Evolutionary conservation across 2,329 filamentous ascomycete species (phyloP).

Genomic region (Tolypocladium album): DNA sequence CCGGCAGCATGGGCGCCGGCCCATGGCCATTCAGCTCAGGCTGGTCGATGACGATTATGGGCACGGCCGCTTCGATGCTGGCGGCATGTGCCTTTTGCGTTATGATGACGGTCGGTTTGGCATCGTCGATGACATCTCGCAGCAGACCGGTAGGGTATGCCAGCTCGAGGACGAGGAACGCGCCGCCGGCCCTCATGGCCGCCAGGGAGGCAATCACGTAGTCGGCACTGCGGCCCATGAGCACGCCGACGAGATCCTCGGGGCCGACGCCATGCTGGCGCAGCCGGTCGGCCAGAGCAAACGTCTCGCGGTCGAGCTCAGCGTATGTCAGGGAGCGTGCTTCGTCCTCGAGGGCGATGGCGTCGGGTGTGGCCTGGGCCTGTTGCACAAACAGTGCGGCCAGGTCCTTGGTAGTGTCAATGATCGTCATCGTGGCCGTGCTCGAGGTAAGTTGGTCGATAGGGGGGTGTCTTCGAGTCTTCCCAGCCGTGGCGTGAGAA

Average conservation of each 20-base stretch:
- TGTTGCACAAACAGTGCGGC: constrained; percentile 61
- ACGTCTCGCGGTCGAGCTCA: constrained; percentile 58
- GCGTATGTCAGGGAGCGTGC: constrained; percentile 57
- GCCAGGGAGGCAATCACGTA: constrained; percentile 73
- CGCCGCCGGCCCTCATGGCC: constrained; percentile 66
- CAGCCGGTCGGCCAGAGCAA: constrained; percentile 52
- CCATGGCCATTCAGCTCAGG: constrained; percentile 17
- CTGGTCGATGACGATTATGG: constrained; percentile 55
- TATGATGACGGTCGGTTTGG: constrained; percentile 58
- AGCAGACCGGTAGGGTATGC: constrained; percentile 67
- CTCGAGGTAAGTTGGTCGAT: neutral
- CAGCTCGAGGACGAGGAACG: constrained; percentile 70
- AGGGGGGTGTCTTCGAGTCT: neutral
- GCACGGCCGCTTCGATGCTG: constrained; percentile 52
- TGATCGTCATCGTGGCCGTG: constrained; percentile 42
- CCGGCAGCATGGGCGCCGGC: constrained; percentile 10
- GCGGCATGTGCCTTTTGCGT: constrained; percentile 54
- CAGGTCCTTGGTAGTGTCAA: constrained; percentile 64
- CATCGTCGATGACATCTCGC: constrained; percentile 68
- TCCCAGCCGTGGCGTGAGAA: neutral
- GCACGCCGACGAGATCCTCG: constrained; percentile 64
- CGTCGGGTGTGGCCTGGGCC: constrained; percentile 56
- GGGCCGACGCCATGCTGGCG: constrained; percentile 58
- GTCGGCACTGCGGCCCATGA: constrained; percentile 64
- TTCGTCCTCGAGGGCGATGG: constrained; percentile 63